phyloP scores from a whole-genome alignment of 352 stramenopile species.

The Globisporangium polare region DNA sequence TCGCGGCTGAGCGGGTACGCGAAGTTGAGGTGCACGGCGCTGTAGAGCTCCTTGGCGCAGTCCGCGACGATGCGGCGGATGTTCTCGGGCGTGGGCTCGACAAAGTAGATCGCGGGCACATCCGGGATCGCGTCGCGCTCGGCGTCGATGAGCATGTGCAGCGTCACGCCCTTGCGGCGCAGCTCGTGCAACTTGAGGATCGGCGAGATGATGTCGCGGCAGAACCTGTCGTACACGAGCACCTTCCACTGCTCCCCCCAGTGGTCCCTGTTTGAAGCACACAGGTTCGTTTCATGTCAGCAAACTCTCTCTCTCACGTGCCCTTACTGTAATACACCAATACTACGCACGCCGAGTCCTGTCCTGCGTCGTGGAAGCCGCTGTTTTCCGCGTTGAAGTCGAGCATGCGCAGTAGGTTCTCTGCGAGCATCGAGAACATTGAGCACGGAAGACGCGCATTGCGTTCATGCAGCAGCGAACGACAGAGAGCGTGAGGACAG shows the following conservation, averaged over 20 bases:
- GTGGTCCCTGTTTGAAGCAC: conserved; percentile 34
- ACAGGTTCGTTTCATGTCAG: not conserved
- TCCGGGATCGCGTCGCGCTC: conserved; percentile 96
- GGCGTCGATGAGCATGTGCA: conserved; percentile 95
- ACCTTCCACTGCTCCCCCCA: conserved; percentile 94
- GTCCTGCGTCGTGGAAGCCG: conserved; percentile 25
- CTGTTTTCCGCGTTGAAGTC: conserved; percentile 78
- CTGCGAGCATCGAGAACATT: conserved; percentile 26
- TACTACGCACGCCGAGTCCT: conserved; percentile 34
- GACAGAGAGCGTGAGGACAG: not conserved
- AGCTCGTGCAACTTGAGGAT: conserved; percentile 97
- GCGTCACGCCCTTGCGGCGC: conserved; percentile 94
- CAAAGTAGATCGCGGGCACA: conserved; percentile 97
- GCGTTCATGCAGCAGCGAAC: not conserved
- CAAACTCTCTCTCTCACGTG: not conserved
- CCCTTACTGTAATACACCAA: not conserved
- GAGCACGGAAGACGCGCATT: not conserved
- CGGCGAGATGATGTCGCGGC: conserved; percentile 96
- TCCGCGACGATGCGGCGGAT: conserved; percentile 94
- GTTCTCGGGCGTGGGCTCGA: conserved; percentile 93
- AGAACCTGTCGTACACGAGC: conserved; percentile 96
- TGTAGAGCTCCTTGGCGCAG: conserved; percentile 92
- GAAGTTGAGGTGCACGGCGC: conserved; percentile 94
- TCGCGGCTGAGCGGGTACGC: conserved; percentile 84
- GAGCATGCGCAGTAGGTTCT: conserved; percentile 80